Conservation (phyloP, 1,139 yeast species). For the Debaryomyces robertsiae region DNA sequence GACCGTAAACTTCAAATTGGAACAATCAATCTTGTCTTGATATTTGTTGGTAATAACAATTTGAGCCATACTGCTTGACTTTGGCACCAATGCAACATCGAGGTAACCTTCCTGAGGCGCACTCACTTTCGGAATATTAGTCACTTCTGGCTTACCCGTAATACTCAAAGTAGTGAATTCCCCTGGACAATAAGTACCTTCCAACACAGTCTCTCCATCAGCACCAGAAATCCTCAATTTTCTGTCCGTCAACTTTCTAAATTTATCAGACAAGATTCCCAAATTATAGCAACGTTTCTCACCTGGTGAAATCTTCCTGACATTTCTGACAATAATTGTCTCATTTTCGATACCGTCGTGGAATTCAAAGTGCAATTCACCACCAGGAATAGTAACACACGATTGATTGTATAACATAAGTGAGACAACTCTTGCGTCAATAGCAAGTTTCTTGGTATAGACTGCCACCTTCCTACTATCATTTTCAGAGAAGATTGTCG, state of each 20-base stretch:
- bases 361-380: conserved; percentile 33
- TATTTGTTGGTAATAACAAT: conserved; percentile 36
- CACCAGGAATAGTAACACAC: conserved; percentile 28
- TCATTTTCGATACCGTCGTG: conserved; percentile 18
- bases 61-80: conserved; percentile 36
- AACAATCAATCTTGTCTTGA: conserved; percentile 29
- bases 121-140: background rate
- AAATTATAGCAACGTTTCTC: conserved; percentile 28
- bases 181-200: conserved; percentile 21
- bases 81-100: conserved; percentile 31
- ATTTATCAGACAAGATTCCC: conserved; percentile 17
- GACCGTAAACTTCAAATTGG: conserved; percentile 33
- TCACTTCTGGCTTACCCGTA: background rate
- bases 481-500: background rate
- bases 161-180: conserved; percentile 1
- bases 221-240: conserved; percentile 24
- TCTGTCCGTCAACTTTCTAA: conserved; percentile 21
- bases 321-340: conserved; percentile 28
- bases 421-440: conserved; percentile 28
- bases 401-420: conserved; percentile 33
- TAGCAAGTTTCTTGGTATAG: conserved; percentile 22
- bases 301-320: conserved; percentile 30
- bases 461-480: conserved; percentile 13
- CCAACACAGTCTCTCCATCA: conserved; percentile 23
- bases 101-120: conserved; percentile 11